These are phyloP conservation scores for Fusarium illudens DNA, from an alignment of 2,329 filamentous ascomycete genomes.

Conservation along the genomic window DNA sequence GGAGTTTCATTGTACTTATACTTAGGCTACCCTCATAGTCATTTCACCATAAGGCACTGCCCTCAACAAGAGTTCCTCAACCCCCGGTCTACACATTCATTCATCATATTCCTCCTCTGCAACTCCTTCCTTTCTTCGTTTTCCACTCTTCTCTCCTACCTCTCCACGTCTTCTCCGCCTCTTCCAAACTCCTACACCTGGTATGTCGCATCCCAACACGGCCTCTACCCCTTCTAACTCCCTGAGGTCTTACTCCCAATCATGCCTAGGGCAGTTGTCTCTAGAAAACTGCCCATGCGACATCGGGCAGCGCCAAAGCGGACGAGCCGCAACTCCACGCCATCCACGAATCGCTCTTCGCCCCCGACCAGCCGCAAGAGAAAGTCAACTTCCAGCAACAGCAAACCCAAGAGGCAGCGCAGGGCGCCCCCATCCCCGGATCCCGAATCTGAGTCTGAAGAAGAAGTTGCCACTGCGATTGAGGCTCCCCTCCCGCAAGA, in stretches of 20 bases:
- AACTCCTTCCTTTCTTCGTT: not conserved
- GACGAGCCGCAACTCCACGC: not conserved
- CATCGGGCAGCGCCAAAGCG: not conserved
- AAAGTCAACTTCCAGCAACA: not conserved
- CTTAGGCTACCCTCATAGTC: not conserved
- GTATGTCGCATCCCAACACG: not conserved
- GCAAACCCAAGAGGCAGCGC: not conserved
- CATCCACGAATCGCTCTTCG: not conserved
- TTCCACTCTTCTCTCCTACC: not conserved
- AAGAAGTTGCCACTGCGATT: not conserved
- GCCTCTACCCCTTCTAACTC: not conserved
- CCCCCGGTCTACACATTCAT: not conserved
- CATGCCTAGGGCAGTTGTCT: not conserved
- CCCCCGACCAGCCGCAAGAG: not conserved
- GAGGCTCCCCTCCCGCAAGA: conserved; percentile 20
- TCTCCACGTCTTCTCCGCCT: not conserved
- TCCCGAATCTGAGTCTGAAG: not conserved
- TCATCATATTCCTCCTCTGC: not conserved
- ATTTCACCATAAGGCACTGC: not conserved
- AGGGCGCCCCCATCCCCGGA: not conserved
- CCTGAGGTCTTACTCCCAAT: not conserved
- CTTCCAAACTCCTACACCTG: too few species aligned
- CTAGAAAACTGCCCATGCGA: not conserved
- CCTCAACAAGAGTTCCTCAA: not conserved
- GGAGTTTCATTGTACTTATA: not conserved